Base-by-base conservation (phyloP, 2,329 filamentous ascomycete genomes). In the Tolypocladium ophioglossoides region DNA sequence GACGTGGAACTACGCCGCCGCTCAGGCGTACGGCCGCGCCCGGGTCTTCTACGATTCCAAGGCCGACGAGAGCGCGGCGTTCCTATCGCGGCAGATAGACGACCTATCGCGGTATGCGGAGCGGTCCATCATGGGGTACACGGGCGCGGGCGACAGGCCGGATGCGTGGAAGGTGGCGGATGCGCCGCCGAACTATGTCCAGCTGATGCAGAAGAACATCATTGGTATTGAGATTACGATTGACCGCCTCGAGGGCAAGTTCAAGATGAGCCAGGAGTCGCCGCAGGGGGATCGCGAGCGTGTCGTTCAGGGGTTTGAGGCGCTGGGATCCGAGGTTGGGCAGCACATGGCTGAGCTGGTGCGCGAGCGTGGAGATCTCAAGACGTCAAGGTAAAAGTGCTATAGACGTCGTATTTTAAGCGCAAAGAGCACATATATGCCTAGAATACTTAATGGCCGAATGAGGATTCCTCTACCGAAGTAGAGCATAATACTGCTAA, bases 1-100 rank as follows among this genome's bases (percentile, higher is more conserved):
- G 0, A 88, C 84, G 0, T 87, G 84, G 85, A 83, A 88, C 65
- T 88, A 87, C 60, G 73, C 80, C 0, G 82, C 84, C 0, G 83
- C 77, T 0, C 82, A 87, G 66, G 80, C 73, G 0, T 86, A 86
- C 59, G 84, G 84, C 1, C 74, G 66, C 2, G 78, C 79, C 1
- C 78, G 57, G 0, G 67, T 86, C 4, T 80, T 76, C 58, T 76
- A 69, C 54, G 78, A 86, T 54, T 61, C 75, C 7, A 72, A 72
- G 48, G 64, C 73, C 0, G 61, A 68, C 0, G 72, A 75, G 24
- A 79, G 80, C 0, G 62, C 64, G 0, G 56, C 57, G 0, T 86
- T 79, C 53, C 64, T 87, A 11, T 56, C 66, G 0, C 68, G 63
- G 48, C 81, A 85, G 61, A 68, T 85, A 3, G 58, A 69, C 2